A percentile compares a stretch with the other conserved stretches of the same genome.
Evolutionary conservation across 2,329 filamentous ascomycete genomes (phyloP).

Genomic region (Aspergillus sp.): DNA sequence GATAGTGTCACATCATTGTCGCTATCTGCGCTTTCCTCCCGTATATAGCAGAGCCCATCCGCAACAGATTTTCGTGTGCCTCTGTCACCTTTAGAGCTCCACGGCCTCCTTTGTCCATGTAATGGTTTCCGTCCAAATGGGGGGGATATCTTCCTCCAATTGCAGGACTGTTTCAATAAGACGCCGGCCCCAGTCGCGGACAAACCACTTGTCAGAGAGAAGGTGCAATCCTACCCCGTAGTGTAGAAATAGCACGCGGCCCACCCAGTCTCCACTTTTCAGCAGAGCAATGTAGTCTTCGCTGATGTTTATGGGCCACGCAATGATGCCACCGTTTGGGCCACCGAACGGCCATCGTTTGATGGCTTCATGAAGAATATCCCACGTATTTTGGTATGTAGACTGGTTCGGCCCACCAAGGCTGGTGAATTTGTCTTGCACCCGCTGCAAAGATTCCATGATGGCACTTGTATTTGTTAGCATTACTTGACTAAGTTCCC

Average conservation of each 20-base stretch:
- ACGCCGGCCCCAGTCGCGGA: conserved; percentile 34
- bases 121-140: conserved; percentile 30
- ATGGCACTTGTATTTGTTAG: conserved; percentile 25
- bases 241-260: conserved; percentile 34
- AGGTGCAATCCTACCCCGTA: conserved; percentile 35
- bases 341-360: conserved; percentile 32
- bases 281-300: conserved; percentile 28
- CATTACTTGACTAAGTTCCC: not conserved
- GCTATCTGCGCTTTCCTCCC: not conserved
- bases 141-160: conserved; percentile 27
- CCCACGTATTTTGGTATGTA: conserved; percentile 29
- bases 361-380: conserved; percentile 28
- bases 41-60: not conserved
- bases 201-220: conserved; percentile 36
- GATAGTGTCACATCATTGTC: not conserved
- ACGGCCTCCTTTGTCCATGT: conserved; percentile 30
- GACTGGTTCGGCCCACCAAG: conserved; percentile 14
- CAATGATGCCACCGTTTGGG: conserved; percentile 31
- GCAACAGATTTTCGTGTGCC: not conserved
- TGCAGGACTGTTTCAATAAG: conserved; percentile 32
- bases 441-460: conserved; percentile 24
- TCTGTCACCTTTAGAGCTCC: conserved; percentile 16
- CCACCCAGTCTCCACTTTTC: conserved; percentile 33
- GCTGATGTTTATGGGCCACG: conserved; percentile 33
- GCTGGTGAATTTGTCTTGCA: conserved; percentile 14